Conservation (phyloP, 2,329 filamentous ascomycete species). For the Cladobotryum protrusum region DNA sequence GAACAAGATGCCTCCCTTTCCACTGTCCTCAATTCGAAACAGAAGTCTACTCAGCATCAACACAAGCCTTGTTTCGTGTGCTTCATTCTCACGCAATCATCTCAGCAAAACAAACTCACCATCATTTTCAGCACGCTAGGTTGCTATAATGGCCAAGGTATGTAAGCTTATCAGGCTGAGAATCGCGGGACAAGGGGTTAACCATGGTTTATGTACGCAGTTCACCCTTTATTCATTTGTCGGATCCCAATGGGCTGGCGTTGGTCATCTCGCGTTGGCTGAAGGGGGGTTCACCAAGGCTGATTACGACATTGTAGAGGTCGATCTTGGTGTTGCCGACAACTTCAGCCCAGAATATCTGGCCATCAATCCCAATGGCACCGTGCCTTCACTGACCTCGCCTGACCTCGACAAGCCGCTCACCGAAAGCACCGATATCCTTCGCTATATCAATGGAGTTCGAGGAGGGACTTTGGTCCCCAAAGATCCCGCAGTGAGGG, state of each 20-base stretch:
- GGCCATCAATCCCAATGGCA: slow-evolving; percentile 16
- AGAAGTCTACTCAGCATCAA: neutral
- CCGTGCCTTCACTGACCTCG: slow-evolving; percentile 14
- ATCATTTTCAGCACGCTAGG: too few species aligned
- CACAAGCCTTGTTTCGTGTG: too few species aligned
- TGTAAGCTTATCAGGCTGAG: too few species aligned
- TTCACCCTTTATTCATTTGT: slow-evolving; percentile 15
- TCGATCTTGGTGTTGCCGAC: slow-evolving; percentile 12
- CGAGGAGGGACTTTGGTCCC: slow-evolving; percentile 4
- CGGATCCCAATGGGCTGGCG: slow-evolving; percentile 17
- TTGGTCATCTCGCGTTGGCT: slow-evolving; percentile 14
- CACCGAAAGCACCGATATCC: slow-evolving; percentile 13
- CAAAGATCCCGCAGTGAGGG: slow-evolving; percentile 2
- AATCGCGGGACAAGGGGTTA: neutral
- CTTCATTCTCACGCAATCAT: too few species aligned
- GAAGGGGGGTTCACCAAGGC: slow-evolving; percentile 14
- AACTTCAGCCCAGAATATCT: slow-evolving; percentile 15
- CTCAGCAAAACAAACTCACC: too few species aligned
- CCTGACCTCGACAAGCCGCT: slow-evolving; percentile 12
- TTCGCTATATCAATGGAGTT: slow-evolving; percentile 13
- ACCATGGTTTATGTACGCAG: neutral
- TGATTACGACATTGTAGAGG: slow-evolving; percentile 13
- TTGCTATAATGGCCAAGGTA: too few species aligned
- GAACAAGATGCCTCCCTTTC: neutral
- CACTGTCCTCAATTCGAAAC: neutral